Base-by-base conservation (phyloP, 139 green algal species). In the Chlamydomonas sphaeroides region DNA sequence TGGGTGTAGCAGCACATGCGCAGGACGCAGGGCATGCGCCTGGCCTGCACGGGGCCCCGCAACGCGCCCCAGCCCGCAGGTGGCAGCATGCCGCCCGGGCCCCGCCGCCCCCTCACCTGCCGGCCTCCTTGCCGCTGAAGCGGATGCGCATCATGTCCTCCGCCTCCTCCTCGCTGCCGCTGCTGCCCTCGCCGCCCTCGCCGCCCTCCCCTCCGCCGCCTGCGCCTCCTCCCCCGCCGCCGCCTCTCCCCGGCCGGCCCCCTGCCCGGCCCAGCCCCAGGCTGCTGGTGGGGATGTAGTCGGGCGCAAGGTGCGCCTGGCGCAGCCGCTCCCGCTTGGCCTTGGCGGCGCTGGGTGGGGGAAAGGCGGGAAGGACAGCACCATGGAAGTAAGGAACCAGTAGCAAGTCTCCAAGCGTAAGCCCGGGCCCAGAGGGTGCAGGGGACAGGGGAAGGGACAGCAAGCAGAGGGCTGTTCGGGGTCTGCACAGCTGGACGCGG, bases 321-420 rank as follows among this genome's bases (percentile, higher is more conserved):
- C 93, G 85, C 45, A 96, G 71, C 35, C 91, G 87, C 83, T 96
- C 94, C n/a, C 94, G 85, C 78, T 95, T 95, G 18, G 88, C 91
- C 86, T 95, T 95, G 20, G 89, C 92, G 15, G 86, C 82, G 78
- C 90, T 94, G 83, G 33, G 35, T 38, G 61, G n/a, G n/a, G n/a
- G n/a, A n/a, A n/a, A n/a, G n/a, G n/a, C n/a, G n/a, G n/a, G n/a
- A n/a, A n/a, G n/a, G n/a, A n/a, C n/a, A n/a, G n/a, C n/a, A n/a
- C n/a, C n/a, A n/a, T n/a, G n/a, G n/a, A n/a, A n/a, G n/a, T n/a
- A n/a, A n/a, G n/a, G n/a, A n/a, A n/a, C n/a, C n/a, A n/a, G n/a
- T n/a, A n/a, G n/a, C n/a, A n/a, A n/a, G n/a, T n/a, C n/a, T n/a
- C n/a, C n/a, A n/a, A n/a, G n/a, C n/a, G n/a, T n/a, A n/a, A n/a